These are phyloP conservation scores for Arxiozyma bovina DNA, from an alignment of 1,139 yeast species.

Conservation along the genomic window DNA sequence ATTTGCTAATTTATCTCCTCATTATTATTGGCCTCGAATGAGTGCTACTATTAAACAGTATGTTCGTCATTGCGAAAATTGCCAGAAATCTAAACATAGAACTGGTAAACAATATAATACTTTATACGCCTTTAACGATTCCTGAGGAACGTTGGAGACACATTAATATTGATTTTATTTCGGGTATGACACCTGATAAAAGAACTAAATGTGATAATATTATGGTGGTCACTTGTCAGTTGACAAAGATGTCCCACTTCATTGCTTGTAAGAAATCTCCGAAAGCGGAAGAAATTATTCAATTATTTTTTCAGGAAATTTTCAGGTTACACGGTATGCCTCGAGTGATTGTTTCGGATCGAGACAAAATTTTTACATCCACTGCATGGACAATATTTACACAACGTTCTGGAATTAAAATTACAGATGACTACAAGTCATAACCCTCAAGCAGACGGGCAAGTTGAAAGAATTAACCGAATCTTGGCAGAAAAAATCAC, in stretches of 20 bases:
- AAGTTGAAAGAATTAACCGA: neutral
- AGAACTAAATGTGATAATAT: neutral
- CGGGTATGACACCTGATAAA: neutral
- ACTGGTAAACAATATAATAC: neutral
- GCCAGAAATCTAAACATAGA: conserved; percentile 1
- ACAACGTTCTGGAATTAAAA: neutral
- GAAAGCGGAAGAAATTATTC: neutral
- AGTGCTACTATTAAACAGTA: neutral
- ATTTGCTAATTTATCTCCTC: neutral
- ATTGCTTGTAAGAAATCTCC: neutral
- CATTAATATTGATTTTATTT: conserved; percentile 2
- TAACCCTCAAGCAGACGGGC: conserved; percentile 1
- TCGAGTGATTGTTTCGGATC: neutral
- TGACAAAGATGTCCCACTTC: conserved; percentile 1
- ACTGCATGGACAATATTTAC: neutral
- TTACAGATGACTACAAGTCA: neutral
- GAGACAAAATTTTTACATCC: neutral
- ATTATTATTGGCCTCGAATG: conserved; percentile 2
- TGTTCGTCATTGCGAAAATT: neutral
- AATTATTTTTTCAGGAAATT: neutral
- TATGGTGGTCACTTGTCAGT: neutral
- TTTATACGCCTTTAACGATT: neutral
- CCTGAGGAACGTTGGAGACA: conserved; percentile 1
- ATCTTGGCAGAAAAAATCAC: neutral
- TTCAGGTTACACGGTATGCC: conserved; percentile 1